Evolutionary conservation across 306 rosid species (phyloP).

Genomic region (Rosa persica): DNA sequence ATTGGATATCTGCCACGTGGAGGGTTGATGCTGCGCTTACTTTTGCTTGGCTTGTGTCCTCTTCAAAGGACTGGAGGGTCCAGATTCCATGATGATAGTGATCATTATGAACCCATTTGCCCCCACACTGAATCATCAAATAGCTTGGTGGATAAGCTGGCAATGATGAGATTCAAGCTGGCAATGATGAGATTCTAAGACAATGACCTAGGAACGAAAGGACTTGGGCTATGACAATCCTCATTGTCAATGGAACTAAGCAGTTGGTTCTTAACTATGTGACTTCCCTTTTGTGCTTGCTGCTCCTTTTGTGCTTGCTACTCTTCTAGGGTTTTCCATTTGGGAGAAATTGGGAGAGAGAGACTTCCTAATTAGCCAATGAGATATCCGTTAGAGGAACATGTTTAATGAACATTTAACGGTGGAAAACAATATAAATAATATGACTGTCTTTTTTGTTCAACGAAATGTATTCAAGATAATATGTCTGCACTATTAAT

Average conservation of each 20-base stretch:
- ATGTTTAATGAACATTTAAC: too few relatives aligned
- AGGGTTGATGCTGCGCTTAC: background rate
- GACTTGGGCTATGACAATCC: background rate
- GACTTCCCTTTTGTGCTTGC: background rate
- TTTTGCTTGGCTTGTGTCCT: background rate
- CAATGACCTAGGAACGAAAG: background rate
- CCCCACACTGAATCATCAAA: conserved; percentile 3
- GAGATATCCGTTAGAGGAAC: background rate
- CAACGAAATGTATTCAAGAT: background rate
- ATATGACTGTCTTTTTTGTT: too few relatives aligned
- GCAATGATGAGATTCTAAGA: background rate
- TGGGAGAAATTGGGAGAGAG: background rate
- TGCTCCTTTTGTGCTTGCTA: background rate
- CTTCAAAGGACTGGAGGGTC: background rate
- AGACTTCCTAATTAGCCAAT: background rate
- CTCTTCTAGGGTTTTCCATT: background rate
- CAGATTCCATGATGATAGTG: conserved; percentile 5
- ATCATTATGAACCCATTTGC: background rate
- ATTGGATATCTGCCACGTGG: conserved; percentile 8
- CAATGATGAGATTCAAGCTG: background rate
- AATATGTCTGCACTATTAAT: too few relatives aligned
- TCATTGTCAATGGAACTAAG: background rate
- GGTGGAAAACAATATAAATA: background rate
- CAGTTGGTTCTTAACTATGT: background rate
- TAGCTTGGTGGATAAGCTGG: conserved; percentile 1